These are phyloP conservation scores for Ceratobasidium papillatum DNA, from an alignment of 1,284 basidiomycete genomes.

Conservation along the genomic window DNA sequence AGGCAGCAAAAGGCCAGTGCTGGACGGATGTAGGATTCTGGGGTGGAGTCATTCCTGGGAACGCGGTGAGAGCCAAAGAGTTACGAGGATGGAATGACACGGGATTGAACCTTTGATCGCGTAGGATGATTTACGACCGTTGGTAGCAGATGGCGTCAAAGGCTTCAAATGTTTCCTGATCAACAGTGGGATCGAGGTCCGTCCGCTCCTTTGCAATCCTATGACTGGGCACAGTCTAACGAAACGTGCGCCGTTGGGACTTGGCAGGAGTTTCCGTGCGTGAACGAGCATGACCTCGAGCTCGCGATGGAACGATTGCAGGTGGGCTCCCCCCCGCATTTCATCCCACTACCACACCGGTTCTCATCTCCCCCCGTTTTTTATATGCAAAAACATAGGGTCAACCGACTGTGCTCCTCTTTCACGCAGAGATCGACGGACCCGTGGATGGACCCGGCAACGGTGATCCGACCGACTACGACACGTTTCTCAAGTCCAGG, in stretches of 20 bases:
- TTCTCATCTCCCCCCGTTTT: not conserved
- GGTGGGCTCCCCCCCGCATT: constrained; percentile 56
- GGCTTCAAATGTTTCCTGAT: constrained; percentile 97
- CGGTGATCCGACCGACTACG: constrained; percentile 67
- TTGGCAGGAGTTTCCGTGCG: constrained; percentile 86
- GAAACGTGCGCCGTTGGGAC: not conserved
- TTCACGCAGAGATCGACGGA: constrained; percentile 87
- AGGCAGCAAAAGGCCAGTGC: constrained; percentile 76
- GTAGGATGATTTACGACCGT: constrained; percentile 69
- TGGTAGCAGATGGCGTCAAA: constrained; percentile 81
- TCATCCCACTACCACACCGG: not conserved
- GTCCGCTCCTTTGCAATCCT: constrained; percentile 45
- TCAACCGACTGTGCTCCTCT: constrained; percentile 74
- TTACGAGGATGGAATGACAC: not conserved
- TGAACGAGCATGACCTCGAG: constrained; percentile 73
- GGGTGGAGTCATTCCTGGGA: constrained; percentile 92
- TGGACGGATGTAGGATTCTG: constrained; percentile 91
- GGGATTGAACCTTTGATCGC: not conserved
- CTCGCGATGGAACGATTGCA: constrained; percentile 77
- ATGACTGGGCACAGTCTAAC: not conserved
- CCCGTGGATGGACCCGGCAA: constrained; percentile 42
- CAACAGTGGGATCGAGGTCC: constrained; percentile 89
- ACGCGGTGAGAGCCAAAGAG: constrained; percentile 63
- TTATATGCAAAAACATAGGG: constrained; percentile 58
- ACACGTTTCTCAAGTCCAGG: constrained; percentile 84